Evolutionary conservation across 1,284 basidiomycete species (phyloP), one percentile per base, ranked within the genome.

Genomic region (Boletus sp.): DNA sequence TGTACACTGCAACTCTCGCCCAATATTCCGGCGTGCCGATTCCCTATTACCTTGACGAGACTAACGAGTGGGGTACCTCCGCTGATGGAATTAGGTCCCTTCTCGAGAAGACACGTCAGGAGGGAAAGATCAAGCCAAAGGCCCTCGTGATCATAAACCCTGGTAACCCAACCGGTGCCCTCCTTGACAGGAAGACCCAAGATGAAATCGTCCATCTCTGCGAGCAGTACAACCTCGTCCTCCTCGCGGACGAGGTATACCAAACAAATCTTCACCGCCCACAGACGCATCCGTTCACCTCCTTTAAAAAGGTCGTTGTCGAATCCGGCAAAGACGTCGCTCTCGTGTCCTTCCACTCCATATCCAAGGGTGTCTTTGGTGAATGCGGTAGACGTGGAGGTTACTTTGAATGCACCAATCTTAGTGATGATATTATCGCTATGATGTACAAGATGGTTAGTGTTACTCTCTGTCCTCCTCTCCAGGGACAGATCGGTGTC

Each of bases 161-260:
- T 1, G 94, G 94, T 23, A 97, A 97, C 72, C 94, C 94, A 17
- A 96, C 94, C 0, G 94, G 94, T 34, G 81, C 85, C 3, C 78
- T 94, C 49, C 76, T 97, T 10, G 79, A 84, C 52, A 74, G 80
- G 50, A 58, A 69, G 40, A 88, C 86, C 19, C 90, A 93, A 75
- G 72, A 78, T 52, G 72, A 77, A 43, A 79, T 97, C 54, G 81
- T 95, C 17, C 70, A 80, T 39, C 71, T 96, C 14, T 94, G 92
- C 70, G 88, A 93, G 66, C 76, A 88, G 57, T 76, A 96, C 69
- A 74, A 75, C n/a, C 81, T 97, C 49, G 83, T 95, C 14, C 80
- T 97, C 38, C 79, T 96, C 54, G 94, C 94, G 0, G 94, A 97
- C 67, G 94, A 97, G 68, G 94, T 97, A 9, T 96, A 97, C 75